Base-by-base conservation (phyloP, 805 yeast genomes). In the Candida sphagnicola region DNA sequence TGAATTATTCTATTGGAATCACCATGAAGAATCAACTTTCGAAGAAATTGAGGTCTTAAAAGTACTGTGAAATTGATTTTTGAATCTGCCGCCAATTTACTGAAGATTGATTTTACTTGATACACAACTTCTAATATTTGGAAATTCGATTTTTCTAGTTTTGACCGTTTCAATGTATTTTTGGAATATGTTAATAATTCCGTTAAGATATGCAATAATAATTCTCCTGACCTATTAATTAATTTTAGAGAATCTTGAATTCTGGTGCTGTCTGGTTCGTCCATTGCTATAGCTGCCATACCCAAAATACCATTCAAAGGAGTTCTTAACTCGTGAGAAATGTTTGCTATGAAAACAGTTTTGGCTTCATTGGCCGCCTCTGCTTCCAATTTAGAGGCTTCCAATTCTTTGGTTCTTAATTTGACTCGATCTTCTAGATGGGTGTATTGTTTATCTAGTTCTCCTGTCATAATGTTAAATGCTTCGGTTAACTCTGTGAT, bases 331-430 rank as follows among this genome's bases (percentile, higher is more conserved):
- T 93, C 99, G 59, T 5, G 62, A 4, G 65, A 59, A 16, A 57
- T 57, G 42, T 59, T 57, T 18, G 63, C 62, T 40, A 57, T 57
- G 40, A 57, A 58, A 8, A 57, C 61, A 0, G 98, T 90, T 55
- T 93, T 93, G 2, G 98, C 96, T 50, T 93, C 97, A 59, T 91
- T 91, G 1, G 99, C 99, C 19, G 84, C 79, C 62, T 91, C 97
- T 0, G 96, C 97, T 55, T 83, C 85, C 21, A 84, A 75, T 50
- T 87, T 85, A 8, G 96, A 93, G 1, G 82, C 82, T 58, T 90
- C 96, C 32, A 91, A 70, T 58, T 91, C 96, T 51, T 77, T 80
- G 0, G 98, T 91, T 54, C 98, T 74, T 26, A 82, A 81, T 37
- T 78, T 72, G 13, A 91, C 98, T 45, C 97, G 75, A 47, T 87